Base-by-base conservation (phyloP, 257 asterid species). In the Fraxinus pennsylvanica region DNA sequence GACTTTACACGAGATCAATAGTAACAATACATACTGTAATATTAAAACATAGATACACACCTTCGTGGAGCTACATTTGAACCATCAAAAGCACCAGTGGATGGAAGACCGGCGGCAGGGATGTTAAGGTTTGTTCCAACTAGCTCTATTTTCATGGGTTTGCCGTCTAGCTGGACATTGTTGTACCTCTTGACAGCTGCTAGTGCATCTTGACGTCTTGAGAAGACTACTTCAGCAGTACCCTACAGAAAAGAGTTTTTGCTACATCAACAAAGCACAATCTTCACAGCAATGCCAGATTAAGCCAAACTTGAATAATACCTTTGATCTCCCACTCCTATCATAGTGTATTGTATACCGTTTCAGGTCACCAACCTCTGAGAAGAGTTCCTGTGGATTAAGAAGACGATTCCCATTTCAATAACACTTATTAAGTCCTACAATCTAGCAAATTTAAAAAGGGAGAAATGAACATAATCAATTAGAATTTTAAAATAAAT, bases 81-180 rank as follows among this genome's bases (percentile, higher is more conserved):
- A 80, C 78, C 82, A 13, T 71, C 85, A 78, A 86, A 86, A 71
- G 82, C 81, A 75, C 76, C 87, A 71, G 81, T 5, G 47, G 85
- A 30, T 50, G 71, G 84, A 77, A 83, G 88, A 15, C 79, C 76
- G 63, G 80, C 68, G 71, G 86, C 78, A 25, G 86, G 88, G 36
- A 84, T 65, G 41, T 33, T 81, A 77, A 88, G 75, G 79, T 87
- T 89, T 71, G 88, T 72, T 43, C 94, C 94, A 35, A 89, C 85
- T 45, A 91, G 83, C 85, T 88, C 92, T 50, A 91, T 88, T 77
- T 81, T 85, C 91, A 91, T 87, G 39, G 94, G 92, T 80, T 87
- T 91, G 54, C 94, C 96, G 76, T 91, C 96, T 47, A 89, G 90
- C 78, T 88, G 91, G 69, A 91, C 94, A 68, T 87, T 81, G 78